These are phyloP conservation scores for Lachnellula willkommii DNA, from an alignment of 2,329 filamentous ascomycete species.

Conservation along the genomic window DNA sequence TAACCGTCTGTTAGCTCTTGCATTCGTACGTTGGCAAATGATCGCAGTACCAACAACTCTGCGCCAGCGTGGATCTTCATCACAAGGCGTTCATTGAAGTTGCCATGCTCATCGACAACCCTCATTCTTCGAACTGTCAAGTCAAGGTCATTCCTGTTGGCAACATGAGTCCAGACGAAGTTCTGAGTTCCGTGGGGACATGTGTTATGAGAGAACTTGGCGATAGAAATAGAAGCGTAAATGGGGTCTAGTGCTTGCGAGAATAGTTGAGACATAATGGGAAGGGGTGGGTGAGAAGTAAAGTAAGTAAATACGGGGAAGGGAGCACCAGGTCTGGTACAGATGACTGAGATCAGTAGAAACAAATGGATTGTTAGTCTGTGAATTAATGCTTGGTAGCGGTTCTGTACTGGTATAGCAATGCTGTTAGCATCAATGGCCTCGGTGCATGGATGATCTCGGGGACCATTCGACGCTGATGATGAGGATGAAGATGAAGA, in stretches of 20 bases:
- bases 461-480: not conserved
- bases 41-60: conserved; percentile 36
- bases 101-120: conserved; percentile 18
- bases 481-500: not conserved
- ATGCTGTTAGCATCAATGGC: not conserved
- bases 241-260: conserved; percentile 16
- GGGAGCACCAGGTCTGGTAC: not conserved
- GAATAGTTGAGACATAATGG: conserved; percentile 20
- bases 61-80: conserved; percentile 38
- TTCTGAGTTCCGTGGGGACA: conserved; percentile 16
- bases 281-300: not conserved
- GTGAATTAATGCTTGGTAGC: conserved; percentile 4
- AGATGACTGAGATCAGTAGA: not conserved
- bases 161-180: conserved; percentile 29
- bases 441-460: not conserved
- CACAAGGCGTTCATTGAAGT: conserved; percentile 19
- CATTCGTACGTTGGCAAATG: not conserved
- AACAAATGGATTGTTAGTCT: conserved; percentile 4
- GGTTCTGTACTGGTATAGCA: conserved; percentile 2
- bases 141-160: conserved; percentile 23
- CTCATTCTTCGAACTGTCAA: conserved; percentile 23
- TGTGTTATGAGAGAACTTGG: conserved; percentile 30
- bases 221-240: conserved; percentile 22
- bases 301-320: conserved; percentile 1
- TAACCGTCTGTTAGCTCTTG: conserved; percentile 10